phyloP scores from a whole-genome alignment of 176 grass and related monocot genomes.

The Tillandsia leiboldiana region DNA sequence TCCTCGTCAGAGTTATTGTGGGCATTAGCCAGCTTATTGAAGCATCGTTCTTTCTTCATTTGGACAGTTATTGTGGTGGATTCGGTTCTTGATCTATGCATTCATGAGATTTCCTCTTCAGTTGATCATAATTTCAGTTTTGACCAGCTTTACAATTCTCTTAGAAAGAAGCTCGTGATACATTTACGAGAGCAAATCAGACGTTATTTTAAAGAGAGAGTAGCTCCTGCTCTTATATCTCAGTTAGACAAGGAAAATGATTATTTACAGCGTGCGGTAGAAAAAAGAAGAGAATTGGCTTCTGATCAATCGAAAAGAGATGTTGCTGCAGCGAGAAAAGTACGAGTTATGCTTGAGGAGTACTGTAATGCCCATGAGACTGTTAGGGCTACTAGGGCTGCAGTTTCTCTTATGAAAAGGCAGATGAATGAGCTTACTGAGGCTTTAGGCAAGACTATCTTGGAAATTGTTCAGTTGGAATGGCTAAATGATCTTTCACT shows the following conservation, averaged over 20 bases:
- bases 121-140: constrained; percentile 57
- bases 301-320: constrained; percentile 40
- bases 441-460: constrained; percentile 52
- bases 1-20: constrained; percentile 60
- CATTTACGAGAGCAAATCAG: constrained; percentile 64
- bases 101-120: constrained; percentile 87
- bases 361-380: constrained; percentile 88
- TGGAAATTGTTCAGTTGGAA: constrained; percentile 73
- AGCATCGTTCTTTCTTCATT: constrained; percentile 68
- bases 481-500: constrained; percentile 84
- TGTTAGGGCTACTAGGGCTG: constrained; percentile 55
- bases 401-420: constrained; percentile 79
- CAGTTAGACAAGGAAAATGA: constrained; percentile 62
- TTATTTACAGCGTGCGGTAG: constrained; percentile 40
- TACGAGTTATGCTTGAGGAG: constrained; percentile 73
- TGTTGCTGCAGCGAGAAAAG: constrained; percentile 44
- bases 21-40: constrained; percentile 58
- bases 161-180: constrained; percentile 70
- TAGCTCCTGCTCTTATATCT: constrained; percentile 43
- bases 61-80: constrained; percentile 79
- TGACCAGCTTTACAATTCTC: constrained; percentile 61
- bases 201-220: constrained; percentile 55
- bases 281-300: constrained; percentile 38
- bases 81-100: constrained; percentile 74
- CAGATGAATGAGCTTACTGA: constrained; percentile 73